phyloP scores from a whole-genome alignment of 2,329 filamentous ascomycete genomes.

The Phyllosticta citribraziliensis region DNA sequence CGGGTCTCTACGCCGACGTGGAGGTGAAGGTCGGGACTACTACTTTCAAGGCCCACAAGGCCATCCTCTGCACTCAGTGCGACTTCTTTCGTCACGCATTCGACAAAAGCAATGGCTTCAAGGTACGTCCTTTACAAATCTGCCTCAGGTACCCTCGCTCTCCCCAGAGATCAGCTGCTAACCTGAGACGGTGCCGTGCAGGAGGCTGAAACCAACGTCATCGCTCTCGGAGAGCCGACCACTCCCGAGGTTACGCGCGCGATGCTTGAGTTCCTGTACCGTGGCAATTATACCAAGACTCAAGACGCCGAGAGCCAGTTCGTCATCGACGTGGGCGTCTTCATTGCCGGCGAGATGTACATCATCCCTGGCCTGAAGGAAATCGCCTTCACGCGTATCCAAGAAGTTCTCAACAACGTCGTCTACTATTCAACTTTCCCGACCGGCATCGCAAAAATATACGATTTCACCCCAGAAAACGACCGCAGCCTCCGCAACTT shows the following conservation, averaged over 20 bases:
- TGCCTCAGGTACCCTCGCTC: background rate
- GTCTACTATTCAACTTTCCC: no score
- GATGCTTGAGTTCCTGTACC: conserved; percentile 8
- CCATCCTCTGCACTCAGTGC: background rate
- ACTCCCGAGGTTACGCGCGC: background rate
- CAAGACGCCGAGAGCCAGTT: background rate
- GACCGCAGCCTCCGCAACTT: no score
- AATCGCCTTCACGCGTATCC: no score
- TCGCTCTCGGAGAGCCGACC: background rate
- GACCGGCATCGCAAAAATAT: no score
- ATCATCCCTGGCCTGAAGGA: no score
- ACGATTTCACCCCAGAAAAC: no score
- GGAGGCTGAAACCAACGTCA: background rate
- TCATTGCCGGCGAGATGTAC: background rate
- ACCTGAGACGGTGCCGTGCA: background rate
- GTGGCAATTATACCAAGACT: conserved; percentile 4
- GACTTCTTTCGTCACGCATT: background rate
- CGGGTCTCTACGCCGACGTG: background rate
- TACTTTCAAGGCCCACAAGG: conserved; percentile 3
- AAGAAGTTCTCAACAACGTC: no score
- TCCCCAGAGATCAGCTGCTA: no score
- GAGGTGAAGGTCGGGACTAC: background rate
- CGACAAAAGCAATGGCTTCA: background rate
- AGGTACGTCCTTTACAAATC: background rate
- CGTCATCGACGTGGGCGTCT: background rate